Evolutionary conservation across 2,329 filamentous ascomycete species (phyloP).

Genomic region (Ascochyta lentis): DNA sequence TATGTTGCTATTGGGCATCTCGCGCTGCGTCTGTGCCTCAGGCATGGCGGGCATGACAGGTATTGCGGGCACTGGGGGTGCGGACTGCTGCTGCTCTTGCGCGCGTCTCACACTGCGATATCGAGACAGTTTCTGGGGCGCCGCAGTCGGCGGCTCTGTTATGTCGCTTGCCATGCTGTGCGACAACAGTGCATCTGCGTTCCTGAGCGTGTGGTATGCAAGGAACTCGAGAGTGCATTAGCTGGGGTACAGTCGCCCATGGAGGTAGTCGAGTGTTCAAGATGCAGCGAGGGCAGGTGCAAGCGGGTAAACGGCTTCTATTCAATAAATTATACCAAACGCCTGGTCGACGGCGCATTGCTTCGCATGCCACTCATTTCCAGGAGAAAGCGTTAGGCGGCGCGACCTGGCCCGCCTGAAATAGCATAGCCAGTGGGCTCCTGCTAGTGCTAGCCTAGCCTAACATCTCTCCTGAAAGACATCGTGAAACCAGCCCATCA

Average conservation of each 20-base stretch:
- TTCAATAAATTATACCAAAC: slow-evolving; percentile 15
- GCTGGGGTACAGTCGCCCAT: slow-evolving; percentile 10
- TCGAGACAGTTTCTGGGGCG: slow-evolving; percentile 59
- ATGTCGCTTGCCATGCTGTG: slow-evolving; percentile 45
- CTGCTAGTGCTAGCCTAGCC: slow-evolving; percentile 6
- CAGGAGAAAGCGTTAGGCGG: slow-evolving; percentile 16
- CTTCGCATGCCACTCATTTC: slow-evolving; percentile 17
- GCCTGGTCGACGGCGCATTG: slow-evolving; percentile 11
- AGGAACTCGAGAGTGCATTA: slow-evolving; percentile 14
- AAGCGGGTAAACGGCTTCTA: slow-evolving; percentile 32
- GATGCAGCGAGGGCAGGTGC: slow-evolving; percentile 24
- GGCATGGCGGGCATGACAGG: slow-evolving; percentile 18
- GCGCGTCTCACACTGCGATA: slow-evolving; percentile 64
- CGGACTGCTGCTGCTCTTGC: slow-evolving; percentile 41
- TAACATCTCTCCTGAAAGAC: slow-evolving; percentile 10
- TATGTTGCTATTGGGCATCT: slow-evolving; percentile 16
- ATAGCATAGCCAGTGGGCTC: slow-evolving; percentile 10
- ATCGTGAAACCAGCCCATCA: slow-evolving; percentile 10
- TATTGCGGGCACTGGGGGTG: slow-evolving; percentile 31
- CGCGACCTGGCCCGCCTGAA: slow-evolving; percentile 13
- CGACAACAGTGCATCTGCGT: slow-evolving; percentile 21
- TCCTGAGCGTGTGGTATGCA: slow-evolving; percentile 19
- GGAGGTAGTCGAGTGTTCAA: slow-evolving; percentile 2
- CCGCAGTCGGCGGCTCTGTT: slow-evolving; percentile 29
- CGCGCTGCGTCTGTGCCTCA: slow-evolving; percentile 6